phyloP scores from a whole-genome alignment of 2,329 filamentous ascomycete genomes.

The Alternaria conjuncta region DNA sequence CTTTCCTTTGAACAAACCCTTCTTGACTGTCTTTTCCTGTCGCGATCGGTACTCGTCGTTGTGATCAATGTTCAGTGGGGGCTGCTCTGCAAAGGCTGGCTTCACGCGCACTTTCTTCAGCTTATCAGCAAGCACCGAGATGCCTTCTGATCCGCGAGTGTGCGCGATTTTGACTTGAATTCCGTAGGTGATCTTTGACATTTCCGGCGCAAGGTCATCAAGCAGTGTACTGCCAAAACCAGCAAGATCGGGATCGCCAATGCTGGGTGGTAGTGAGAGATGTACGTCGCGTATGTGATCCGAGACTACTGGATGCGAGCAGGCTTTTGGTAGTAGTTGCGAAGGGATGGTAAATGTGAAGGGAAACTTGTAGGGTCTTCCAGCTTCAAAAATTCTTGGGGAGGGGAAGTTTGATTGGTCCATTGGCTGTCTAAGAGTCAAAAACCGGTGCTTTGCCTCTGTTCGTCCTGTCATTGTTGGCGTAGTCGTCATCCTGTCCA shows the following conservation, averaged over 20 bases:
- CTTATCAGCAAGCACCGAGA: constrained; percentile 57
- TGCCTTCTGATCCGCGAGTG: constrained; percentile 46
- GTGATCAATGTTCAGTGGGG: constrained; percentile 61
- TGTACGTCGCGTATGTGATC: constrained; percentile 62
- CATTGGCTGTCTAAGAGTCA: constrained; percentile 68
- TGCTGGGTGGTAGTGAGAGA: constrained; percentile 64
- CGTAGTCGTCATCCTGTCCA: constrained; percentile 62
- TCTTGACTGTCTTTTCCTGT: constrained; percentile 66
- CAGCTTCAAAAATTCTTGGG: constrained; percentile 61
- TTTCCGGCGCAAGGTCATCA: constrained; percentile 68
- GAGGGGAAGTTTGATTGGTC: constrained; percentile 60
- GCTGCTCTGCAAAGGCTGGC: constrained; percentile 65
- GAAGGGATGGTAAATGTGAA: constrained; percentile 70
- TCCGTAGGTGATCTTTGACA: constrained; percentile 66
- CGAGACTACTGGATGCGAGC: constrained; percentile 60
- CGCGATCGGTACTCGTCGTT: constrained; percentile 60
- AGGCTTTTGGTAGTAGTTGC: constrained; percentile 65
- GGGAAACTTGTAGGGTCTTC: constrained; percentile 63
- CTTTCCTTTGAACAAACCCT: constrained; percentile 65
- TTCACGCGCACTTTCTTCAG: constrained; percentile 65
- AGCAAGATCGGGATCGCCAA: constrained; percentile 64
- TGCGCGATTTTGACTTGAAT: constrained; percentile 58
- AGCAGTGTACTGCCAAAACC: constrained; percentile 58
- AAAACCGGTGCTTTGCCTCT: constrained; percentile 65
- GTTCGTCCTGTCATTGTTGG: constrained; percentile 61